phyloP scores from a whole-genome alignment of 352 stramenopile genomes.

The Detonula confervacea region DNA sequence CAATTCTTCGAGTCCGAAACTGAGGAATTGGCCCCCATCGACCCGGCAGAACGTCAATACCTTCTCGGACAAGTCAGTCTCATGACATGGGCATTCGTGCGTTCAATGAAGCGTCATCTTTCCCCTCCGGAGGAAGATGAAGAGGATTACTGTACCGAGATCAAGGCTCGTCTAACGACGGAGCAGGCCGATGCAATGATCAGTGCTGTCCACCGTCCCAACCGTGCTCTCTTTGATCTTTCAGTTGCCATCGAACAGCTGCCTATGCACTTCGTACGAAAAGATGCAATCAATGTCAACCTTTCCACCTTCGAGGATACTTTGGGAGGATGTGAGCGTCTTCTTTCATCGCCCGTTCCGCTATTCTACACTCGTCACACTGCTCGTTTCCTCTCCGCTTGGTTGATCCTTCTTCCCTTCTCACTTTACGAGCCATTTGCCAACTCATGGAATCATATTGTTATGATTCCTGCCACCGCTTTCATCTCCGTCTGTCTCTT shows the following conservation, averaged over 20 bases:
- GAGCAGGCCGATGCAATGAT: constrained; percentile 67
- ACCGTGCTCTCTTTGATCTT: constrained; percentile 74
- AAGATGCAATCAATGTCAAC: constrained; percentile 78
- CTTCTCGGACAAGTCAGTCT: constrained; percentile 65
- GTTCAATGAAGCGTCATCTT: constrained; percentile 81
- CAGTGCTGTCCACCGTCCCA: constrained; percentile 65
- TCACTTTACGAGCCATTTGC: constrained; percentile 77
- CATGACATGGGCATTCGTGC: constrained; percentile 75
- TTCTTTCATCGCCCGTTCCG: constrained; percentile 79
- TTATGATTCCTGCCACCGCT: constrained; percentile 72
- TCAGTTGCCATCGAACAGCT: constrained; percentile 77
- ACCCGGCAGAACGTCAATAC: constrained; percentile 47
- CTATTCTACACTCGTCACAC: constrained; percentile 84
- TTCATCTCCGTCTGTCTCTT: constrained; percentile 76
- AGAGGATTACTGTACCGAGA: constrained; percentile 55
- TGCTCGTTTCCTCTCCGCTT: constrained; percentile 79
- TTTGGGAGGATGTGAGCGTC: constrained; percentile 66
- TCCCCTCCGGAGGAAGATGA: constrained; percentile 70
- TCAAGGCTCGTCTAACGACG: constrained; percentile 52
- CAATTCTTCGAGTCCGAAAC: background rate
- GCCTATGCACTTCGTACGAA: constrained; percentile 79
- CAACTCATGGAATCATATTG: constrained; percentile 59
- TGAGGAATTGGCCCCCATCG: constrained; percentile 33
- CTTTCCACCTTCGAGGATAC: constrained; percentile 82
- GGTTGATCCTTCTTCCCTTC: constrained; percentile 76